Evolutionary conservation across 2,329 filamentous ascomycete species (phyloP).

Genomic region (Truncatella angustata): DNA sequence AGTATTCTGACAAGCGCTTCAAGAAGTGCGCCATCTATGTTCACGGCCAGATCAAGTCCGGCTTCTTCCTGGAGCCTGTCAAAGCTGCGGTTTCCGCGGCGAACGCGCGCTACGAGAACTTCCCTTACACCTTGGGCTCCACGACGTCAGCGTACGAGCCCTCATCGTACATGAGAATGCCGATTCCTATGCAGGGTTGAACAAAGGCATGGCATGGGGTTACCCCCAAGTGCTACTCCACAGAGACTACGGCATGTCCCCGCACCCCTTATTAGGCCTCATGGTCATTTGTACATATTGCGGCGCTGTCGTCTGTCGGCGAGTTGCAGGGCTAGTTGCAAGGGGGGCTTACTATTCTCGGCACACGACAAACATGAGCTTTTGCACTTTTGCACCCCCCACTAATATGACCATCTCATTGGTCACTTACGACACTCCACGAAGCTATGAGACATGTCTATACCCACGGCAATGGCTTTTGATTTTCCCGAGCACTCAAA

Average conservation of each 20-base stretch:
- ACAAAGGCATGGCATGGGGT: too few species aligned
- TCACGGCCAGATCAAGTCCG: slow-evolving; percentile 66
- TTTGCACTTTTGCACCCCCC: slow-evolving; percentile 4
- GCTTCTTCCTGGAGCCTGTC: slow-evolving; percentile 49
- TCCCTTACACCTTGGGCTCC: slow-evolving; percentile 1
- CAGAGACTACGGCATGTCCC: too few species aligned
- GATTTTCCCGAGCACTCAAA: neutral
- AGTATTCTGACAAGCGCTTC: slow-evolving; percentile 85
- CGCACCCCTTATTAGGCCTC: neutral
- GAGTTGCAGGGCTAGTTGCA: too few species aligned
- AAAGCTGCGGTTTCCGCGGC: slow-evolving; percentile 13
- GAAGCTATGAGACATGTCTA: slow-evolving; percentile 23
- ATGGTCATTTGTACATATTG: neutral
- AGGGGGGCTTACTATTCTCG: neutral
- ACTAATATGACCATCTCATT: slow-evolving; percentile 15
- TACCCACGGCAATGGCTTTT: slow-evolving; percentile 6
- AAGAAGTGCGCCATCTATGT: slow-evolving; percentile 82
- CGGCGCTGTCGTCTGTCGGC: too few species aligned
- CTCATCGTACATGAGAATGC: slow-evolving; percentile 19
- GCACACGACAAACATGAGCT: slow-evolving; percentile 4
- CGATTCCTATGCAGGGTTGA: slow-evolving; percentile 23
- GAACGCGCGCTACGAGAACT: slow-evolving; percentile 12
- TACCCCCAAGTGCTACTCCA: too few species aligned
- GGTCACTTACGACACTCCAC: slow-evolving; percentile 24
- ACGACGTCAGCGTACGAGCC: neutral